phyloP scores from a whole-genome alignment of 192 early-diverging fungal species.

The Coemansia sp. region DNA sequence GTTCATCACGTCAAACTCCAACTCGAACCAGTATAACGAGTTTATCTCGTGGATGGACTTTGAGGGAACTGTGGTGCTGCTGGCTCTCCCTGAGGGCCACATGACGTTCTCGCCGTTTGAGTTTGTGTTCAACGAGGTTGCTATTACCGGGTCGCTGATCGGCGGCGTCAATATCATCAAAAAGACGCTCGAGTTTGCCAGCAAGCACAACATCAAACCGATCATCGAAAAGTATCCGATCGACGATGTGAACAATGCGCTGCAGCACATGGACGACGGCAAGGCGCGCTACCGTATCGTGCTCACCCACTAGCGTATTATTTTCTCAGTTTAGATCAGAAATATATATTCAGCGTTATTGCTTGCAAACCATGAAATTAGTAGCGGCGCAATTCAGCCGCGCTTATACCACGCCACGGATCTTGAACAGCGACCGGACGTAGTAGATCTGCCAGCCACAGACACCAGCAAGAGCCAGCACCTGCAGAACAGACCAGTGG shows the following conservation, averaged over 20 bases:
- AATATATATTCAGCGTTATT: background rate
- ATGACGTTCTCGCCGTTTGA: slow-evolving; percentile 47
- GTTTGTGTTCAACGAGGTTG: slow-evolving; percentile 55
- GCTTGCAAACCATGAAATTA: background rate
- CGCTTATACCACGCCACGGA: slow-evolving; percentile 47
- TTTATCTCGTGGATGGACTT: slow-evolving; percentile 55
- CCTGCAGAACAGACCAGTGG: slow-evolving; percentile 48
- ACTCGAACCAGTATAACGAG: slow-evolving; percentile 50
- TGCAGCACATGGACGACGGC: slow-evolving; percentile 60
- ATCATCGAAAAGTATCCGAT: slow-evolving; percentile 66
- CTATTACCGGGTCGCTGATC: slow-evolving; percentile 66
- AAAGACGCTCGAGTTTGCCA: slow-evolving; percentile 70
- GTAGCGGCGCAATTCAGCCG: background rate
- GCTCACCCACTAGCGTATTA: slow-evolving; percentile 53
- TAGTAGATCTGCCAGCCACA: slow-evolving; percentile 57
- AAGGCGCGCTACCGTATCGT: slow-evolving; percentile 72
- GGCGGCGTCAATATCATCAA: slow-evolving; percentile 58
- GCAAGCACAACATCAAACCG: slow-evolving; percentile 61
- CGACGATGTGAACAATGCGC: slow-evolving; percentile 62
- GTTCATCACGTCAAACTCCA: slow-evolving; percentile 34
- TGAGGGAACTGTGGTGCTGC: slow-evolving; percentile 63
- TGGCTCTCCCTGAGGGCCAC: slow-evolving; percentile 63
- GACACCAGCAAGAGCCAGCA: slow-evolving; percentile 40
- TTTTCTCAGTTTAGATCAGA: background rate
- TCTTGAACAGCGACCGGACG: slow-evolving; percentile 51